A percentile compares a stretch with the other conserved stretches of the same genome.
Evolutionary conservation across 495 filamentous ascomycete species (phyloP).

Genomic region (Aspergillus panamensis): DNA sequence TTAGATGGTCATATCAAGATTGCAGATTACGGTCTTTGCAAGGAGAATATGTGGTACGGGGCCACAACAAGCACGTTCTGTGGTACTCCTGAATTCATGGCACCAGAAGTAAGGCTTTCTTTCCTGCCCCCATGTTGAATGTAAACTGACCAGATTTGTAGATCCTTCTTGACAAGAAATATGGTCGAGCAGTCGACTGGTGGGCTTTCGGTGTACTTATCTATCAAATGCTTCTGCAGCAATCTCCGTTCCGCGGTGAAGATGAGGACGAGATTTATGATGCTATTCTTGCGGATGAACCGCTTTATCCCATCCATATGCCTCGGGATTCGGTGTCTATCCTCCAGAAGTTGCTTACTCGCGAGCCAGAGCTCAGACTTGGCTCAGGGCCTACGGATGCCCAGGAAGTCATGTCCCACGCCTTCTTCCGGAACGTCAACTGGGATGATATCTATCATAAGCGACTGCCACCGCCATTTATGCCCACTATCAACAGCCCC

Average conservation of each 20-base stretch:
- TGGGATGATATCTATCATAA: constrained; percentile 99
- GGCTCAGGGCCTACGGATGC: constrained; percentile 96
- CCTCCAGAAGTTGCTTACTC: constrained; percentile 92
- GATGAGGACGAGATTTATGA: constrained; percentile 99
- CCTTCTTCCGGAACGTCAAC: constrained; percentile 96
- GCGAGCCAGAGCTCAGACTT: constrained; percentile 88
- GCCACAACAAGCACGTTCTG: constrained; percentile 97
- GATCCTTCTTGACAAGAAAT: constrained; percentile 98
- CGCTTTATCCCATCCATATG: constrained; percentile 98
- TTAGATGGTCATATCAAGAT: constrained; percentile 98
- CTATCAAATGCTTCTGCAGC: constrained; percentile 99
- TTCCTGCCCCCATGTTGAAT: neutral
- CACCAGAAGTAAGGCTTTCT: constrained; percentile 71
- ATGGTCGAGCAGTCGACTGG: constrained; percentile 98
- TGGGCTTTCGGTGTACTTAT: constrained; percentile 99
- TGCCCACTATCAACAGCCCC: constrained; percentile 80
- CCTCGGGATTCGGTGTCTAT: constrained; percentile 96
- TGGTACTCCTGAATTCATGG: constrained; percentile 99
- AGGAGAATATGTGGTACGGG: constrained; percentile 99
- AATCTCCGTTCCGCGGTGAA: constrained; percentile 97
- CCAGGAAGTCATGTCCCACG: constrained; percentile 98
- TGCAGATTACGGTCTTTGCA: constrained; percentile 97
- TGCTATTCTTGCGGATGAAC: constrained; percentile 95
- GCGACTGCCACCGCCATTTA: constrained; percentile 80
- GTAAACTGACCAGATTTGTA: constrained; percentile 34